A percentile compares a stretch with the other conserved stretches of the same genome.
Evolutionary conservation across 2,329 filamentous ascomycete genomes (phyloP).

Genomic region (Pseudogymnoascus sp.): DNA sequence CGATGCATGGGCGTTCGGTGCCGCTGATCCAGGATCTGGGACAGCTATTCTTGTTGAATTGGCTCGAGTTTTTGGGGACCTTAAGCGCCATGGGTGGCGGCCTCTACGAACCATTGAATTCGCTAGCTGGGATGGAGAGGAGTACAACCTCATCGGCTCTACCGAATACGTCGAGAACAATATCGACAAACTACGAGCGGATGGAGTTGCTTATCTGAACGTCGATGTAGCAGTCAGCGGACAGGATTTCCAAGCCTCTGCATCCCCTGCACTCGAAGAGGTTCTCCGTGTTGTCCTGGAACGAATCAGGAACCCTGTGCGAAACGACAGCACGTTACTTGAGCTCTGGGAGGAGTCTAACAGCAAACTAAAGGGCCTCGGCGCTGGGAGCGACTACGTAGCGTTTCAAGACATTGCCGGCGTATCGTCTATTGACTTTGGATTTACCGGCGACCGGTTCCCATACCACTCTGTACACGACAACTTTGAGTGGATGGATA

Average conservation of each 20-base stretch:
- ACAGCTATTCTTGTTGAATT: slow-evolving; percentile 89
- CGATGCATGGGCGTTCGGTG: slow-evolving; percentile 86
- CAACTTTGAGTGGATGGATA: slow-evolving; percentile 76
- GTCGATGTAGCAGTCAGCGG: slow-evolving; percentile 78
- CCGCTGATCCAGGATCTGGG: slow-evolving; percentile 76
- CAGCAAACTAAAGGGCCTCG: slow-evolving; percentile 57
- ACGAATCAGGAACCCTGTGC: slow-evolving; percentile 62
- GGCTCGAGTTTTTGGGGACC: slow-evolving; percentile 71
- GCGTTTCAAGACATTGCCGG: slow-evolving; percentile 89
- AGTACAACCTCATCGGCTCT: slow-evolving; percentile 88
- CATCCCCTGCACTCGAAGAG: slow-evolving; percentile 70
- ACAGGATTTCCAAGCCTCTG: slow-evolving; percentile 63
- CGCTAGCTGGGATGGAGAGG: slow-evolving; percentile 89
- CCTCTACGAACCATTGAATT: slow-evolving; percentile 94
- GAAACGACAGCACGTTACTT: slow-evolving; percentile 59
- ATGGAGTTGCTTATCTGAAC: slow-evolving; percentile 84
- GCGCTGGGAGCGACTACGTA: slow-evolving; percentile 72
- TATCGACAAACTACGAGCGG: slow-evolving; percentile 58
- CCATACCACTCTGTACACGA: slow-evolving; percentile 84
- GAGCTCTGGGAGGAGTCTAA: slow-evolving; percentile 65
- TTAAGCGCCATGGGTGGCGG: slow-evolving; percentile 72
- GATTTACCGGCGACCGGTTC: slow-evolving; percentile 59
- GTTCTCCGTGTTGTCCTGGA: slow-evolving; percentile 65
- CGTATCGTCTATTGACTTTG: slow-evolving; percentile 77
- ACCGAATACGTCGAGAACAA: slow-evolving; percentile 92